A percentile compares a stretch with the other conserved stretches of the same genome.
Evolutionary conservation across 1,284 basidiomycete genomes (phyloP).

Genomic region (Malassezia vespertilionis): DNA sequence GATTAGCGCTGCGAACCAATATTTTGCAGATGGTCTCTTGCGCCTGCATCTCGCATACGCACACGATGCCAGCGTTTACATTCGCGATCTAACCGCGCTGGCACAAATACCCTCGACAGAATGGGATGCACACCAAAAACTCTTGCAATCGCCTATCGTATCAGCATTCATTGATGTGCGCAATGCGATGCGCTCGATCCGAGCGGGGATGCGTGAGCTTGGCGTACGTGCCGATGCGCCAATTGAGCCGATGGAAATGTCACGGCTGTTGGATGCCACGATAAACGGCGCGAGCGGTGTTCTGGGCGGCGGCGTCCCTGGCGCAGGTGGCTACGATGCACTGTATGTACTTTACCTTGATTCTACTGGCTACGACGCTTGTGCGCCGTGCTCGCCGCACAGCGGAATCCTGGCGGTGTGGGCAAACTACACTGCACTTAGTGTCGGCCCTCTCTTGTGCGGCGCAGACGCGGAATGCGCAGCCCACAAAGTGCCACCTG

Average conservation of each 20-base stretch:
- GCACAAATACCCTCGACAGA: slow-evolving; percentile 19
- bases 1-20: slow-evolving; percentile 35
- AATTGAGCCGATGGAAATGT: slow-evolving; percentile 85
- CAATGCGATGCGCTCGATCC: slow-evolving; percentile 56
- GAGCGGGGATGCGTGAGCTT: slow-evolving; percentile 74
- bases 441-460: slow-evolving; percentile 52
- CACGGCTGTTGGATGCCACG: slow-evolving; percentile 70
- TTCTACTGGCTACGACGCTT: not conserved
- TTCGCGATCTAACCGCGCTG: slow-evolving; percentile 41
- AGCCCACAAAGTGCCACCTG: not conserved
- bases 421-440: slow-evolving; percentile 12
- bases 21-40: slow-evolving; percentile 36
- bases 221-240: slow-evolving; percentile 67
- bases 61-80: slow-evolving; percentile 29
- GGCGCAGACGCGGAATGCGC: slow-evolving; percentile 54
- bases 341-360: slow-evolving; percentile 64
- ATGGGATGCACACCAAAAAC: slow-evolving; percentile 16
- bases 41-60: slow-evolving; percentile 27
- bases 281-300: slow-evolving; percentile 63
- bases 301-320: slow-evolving; percentile 87
- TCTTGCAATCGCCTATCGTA: slow-evolving; percentile 14
- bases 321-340: slow-evolving; percentile 94
- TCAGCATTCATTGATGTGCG: slow-evolving; percentile 29
- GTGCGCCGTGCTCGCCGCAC: slow-evolving; percentile 6
- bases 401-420: slow-evolving; percentile 21